Conservation (phyloP, 768 basidiomycete species). For the Coprinopsis marcescibilis region DNA sequence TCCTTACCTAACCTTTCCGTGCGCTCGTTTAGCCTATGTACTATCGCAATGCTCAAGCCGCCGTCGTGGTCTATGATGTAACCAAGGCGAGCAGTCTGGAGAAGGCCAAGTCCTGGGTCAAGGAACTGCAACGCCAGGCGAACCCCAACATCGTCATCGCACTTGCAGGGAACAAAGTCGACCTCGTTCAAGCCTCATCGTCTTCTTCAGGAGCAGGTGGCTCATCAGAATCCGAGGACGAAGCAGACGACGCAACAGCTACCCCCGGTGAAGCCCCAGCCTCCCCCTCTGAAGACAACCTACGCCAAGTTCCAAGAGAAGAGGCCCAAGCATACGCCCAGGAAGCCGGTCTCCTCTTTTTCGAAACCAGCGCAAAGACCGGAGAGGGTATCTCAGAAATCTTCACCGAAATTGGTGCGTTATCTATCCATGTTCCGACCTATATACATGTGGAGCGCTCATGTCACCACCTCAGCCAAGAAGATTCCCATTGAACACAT, state of each 20-base stretch:
- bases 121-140: conserved; percentile 97
- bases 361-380: conserved; percentile 97
- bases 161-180: conserved; percentile 95
- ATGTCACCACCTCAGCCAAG: conserved; percentile 38
- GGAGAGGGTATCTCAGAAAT: conserved; percentile 94
- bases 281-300: conserved; percentile 53
- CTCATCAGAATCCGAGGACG: conserved; percentile 73
- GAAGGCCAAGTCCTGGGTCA: conserved; percentile 99
- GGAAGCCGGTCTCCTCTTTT: conserved; percentile 92
- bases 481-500: conserved; percentile 87
- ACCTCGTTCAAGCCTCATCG: conserved; percentile 70
- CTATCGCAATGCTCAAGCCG: conserved; percentile 96
- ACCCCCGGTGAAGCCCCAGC: conserved; percentile 69
- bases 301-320: conserved; percentile 87
- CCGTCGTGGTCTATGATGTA: conserved; percentile 97
- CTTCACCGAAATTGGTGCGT: conserved; percentile 93
- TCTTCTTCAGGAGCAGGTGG: conserved; percentile 43
- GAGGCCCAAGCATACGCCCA: conserved; percentile 96
- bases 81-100: conserved; percentile 94
- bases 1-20: conserved; percentile 6
- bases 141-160: conserved; percentile 99
- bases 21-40: conserved; percentile 78
- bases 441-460: conserved; percentile 3
- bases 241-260: conserved; percentile 88
- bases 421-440: not conserved